Evolutionary conservation across 768 basidiomycete species (phyloP), one percentile per base, ranked within the genome.

Genomic region (Mycena capillaripes): DNA sequence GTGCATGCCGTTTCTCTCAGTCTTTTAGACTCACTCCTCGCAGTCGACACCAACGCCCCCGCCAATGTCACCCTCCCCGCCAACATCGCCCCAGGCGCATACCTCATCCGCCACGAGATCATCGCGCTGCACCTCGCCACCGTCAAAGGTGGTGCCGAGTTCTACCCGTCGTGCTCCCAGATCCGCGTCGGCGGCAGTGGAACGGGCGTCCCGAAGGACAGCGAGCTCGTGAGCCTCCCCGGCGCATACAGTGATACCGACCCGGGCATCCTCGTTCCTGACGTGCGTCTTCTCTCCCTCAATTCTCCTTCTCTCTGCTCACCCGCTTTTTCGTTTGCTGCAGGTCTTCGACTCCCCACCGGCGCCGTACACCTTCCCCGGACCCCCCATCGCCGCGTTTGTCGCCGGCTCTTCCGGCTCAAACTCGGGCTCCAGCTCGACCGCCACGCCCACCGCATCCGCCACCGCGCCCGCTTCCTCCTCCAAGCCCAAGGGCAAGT

Each of bases 71-170:
- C 82, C 3, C 73, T 84, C 58, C 84, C 84, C 4, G 70, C 75
- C 14, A 79, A 84, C 50, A 68, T 90, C 58, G 74, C 82, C 10
- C 78, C 86, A 4, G 89, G 89, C 23, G 83, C 86, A 53, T 90
- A 90, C 75, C 82, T 91, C 71, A 78, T 90, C 76, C 87, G 89
- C 2, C 85, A 89, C 70, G 89, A 90, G 77, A 88, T 90, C 80
- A 88, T 90, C 73, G 86, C 88, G 4, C 84, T 90, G 17, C 89
- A 90, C 73, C 82, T 86, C 55, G 89, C 87, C 1, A 80, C 73
- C 53, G 74, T 38, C 38, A 38, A 38, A 16, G 88, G 88, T 17
- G 89, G 89, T 29, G 90, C 88, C 5, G 90, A 91, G 79, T 91
- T 90, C 79, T 91, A 91, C 72, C 88, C 89, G 1, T 85, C 88